Evolutionary conservation across 2,329 filamentous ascomycete species (phyloP).

Genomic region (Aspergillus brunneoviolaceus): DNA sequence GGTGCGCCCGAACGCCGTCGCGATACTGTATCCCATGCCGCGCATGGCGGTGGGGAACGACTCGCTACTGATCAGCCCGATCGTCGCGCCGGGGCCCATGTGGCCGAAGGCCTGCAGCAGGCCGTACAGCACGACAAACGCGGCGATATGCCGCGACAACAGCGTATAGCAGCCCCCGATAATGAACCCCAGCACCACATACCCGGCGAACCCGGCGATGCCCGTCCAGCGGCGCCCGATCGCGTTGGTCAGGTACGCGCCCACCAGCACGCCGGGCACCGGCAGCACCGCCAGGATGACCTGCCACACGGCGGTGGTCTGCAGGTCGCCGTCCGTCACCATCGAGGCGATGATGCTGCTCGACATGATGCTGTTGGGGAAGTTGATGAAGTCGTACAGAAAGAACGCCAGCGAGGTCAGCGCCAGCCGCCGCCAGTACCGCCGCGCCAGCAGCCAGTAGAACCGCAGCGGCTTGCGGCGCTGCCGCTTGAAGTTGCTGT

Average conservation of each 20-base stretch:
- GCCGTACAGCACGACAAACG: slow-evolving; percentile 38
- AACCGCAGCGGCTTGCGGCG: slow-evolving; percentile 24
- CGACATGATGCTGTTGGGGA: slow-evolving; percentile 39
- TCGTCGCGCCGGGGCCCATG: slow-evolving; percentile 37
- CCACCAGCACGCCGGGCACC: slow-evolving; percentile 35
- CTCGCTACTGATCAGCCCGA: slow-evolving; percentile 34
- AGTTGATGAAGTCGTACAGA: slow-evolving; percentile 41
- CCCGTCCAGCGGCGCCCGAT: slow-evolving; percentile 34
- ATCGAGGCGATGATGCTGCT: slow-evolving; percentile 35
- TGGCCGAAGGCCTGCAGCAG: slow-evolving; percentile 34
- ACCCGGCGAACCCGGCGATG: slow-evolving; percentile 32
- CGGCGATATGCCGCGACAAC: slow-evolving; percentile 29
- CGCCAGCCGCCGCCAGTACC: slow-evolving; percentile 30
- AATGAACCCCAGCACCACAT: slow-evolving; percentile 31
- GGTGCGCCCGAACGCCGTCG: slow-evolving; percentile 35
- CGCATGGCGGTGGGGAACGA: slow-evolving; percentile 35
- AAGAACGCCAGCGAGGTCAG: slow-evolving; percentile 38
- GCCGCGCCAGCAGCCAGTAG: slow-evolving; percentile 26
- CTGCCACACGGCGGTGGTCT: slow-evolving; percentile 37
- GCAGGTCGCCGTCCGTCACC: slow-evolving; percentile 33
- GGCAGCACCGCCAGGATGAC: slow-evolving; percentile 35
- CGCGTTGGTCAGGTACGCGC: slow-evolving; percentile 33
- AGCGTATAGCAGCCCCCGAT: slow-evolving; percentile 31
- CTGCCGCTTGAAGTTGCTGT: slow-evolving; percentile 33
- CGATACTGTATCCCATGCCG: slow-evolving; percentile 34